These are phyloP conservation scores for Trypanosoma caninum DNA, from an alignment of 208 protist species.

Conservation along the genomic window DNA sequence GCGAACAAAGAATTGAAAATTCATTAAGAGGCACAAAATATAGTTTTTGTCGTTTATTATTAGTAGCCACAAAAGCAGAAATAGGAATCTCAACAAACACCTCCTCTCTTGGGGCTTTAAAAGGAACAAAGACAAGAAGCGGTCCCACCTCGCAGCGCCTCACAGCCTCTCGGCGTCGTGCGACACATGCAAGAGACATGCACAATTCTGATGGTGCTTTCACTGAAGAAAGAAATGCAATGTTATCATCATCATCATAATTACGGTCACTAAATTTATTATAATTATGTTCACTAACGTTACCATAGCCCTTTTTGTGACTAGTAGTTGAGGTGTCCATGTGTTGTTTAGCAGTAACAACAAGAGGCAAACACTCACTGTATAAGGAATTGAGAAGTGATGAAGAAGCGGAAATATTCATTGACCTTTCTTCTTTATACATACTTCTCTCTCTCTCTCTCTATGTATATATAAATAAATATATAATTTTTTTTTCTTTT, in stretches of 20 bases:
- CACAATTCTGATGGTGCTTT: conserved; percentile 14
- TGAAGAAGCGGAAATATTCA: conserved; percentile 9
- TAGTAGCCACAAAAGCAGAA: background rate
- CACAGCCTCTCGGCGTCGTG: background rate
- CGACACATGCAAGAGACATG: conserved; percentile 11
- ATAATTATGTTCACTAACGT: background rate
- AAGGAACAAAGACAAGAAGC: conserved; percentile 18
- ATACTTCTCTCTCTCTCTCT: no score
- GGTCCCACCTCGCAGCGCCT: background rate
- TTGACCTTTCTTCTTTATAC: background rate
- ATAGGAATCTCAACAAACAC: conserved; percentile 21
- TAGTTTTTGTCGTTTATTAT: background rate
- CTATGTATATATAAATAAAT: no score
- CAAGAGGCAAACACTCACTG: conserved; percentile 7
- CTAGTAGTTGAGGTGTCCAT: no score
- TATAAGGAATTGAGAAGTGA: conserved; percentile 4
- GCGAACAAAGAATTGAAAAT: conserved; percentile 5
- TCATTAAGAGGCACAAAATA: conserved; percentile 9
- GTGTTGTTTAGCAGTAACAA: background rate
- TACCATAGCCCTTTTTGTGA: background rate
- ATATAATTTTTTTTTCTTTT: no score
- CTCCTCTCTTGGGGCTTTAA: conserved; percentile 7
- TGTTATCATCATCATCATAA: background rate
- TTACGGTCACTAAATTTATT: background rate
- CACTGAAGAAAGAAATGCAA: conserved; percentile 21